Base-by-base conservation (phyloP, 2,329 filamentous ascomycete species). In the Cladorrhinum sp. region DNA sequence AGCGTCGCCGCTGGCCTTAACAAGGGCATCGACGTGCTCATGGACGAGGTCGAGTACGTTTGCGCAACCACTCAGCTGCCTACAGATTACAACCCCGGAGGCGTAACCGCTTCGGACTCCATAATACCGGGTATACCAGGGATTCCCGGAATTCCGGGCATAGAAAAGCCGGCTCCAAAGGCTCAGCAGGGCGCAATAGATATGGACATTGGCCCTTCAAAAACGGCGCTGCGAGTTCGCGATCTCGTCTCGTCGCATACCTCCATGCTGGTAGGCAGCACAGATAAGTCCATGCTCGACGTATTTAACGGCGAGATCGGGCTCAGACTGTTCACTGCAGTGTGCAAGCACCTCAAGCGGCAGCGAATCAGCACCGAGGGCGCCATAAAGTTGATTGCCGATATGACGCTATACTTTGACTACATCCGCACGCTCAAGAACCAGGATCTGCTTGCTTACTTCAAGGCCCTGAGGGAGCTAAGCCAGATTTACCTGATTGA, bases 221-320 rank as follows among this genome's bases (percentile, higher is more conserved):
- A 83, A 49, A 93, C 93, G 16, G 93, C 95, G 3, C 82, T 79
- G 65, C 87, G 88, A 56, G 87, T 99, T 54, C 90, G 96, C 24
- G 87, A 92, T 48, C 85, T 98, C 45, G 90, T 98, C 13, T 88
- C 88, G 22, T 89, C 89, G 16, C 95, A 99, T 74, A 98, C 93
- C 1, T 86, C 84, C 71, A 97, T 99, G 92, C 82, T 99, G 12
- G 85, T 91, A 3, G 95, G 95, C 63, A 96, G 91, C 72, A 98
- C 93, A 1, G 95, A 99, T 73, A 99, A 99, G 79, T 93, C 91
- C 64, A 96, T 96, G 82, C 87, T 99, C 24, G 95, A 99, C 71
- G 95, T 99, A 13, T 99, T 99, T 81, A 97, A 96, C 74, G 92
- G 95, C 75, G 95, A 99, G 77, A 93, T 99, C 24, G 95, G 95